phyloP scores from a whole-genome alignment of 768 basidiomycete genomes.

The Xanthoconium purpureum region DNA sequence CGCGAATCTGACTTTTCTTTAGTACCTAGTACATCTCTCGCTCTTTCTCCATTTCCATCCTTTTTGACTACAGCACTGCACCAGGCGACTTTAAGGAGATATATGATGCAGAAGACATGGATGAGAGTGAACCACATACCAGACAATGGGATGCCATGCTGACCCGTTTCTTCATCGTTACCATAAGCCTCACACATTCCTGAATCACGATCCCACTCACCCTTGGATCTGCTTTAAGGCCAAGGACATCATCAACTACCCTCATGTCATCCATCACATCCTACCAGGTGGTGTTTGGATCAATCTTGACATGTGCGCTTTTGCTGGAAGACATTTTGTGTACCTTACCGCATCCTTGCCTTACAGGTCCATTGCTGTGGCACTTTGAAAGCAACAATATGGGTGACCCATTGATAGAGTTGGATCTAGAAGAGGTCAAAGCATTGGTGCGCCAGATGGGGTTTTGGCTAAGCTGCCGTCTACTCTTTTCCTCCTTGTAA shows the following conservation, averaged over 20 bases:
- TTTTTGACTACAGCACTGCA: neutral
- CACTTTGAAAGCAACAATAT: constrained; percentile 90
- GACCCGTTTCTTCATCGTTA: constrained; percentile 98
- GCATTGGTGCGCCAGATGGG: constrained; percentile 68
- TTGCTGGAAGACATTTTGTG: too few species aligned
- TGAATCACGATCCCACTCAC: neutral
- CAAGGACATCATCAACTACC: constrained; percentile 87
- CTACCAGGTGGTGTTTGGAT: constrained; percentile 91
- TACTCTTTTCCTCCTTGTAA: neutral
- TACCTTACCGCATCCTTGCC: neutral
- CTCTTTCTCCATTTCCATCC: neutral
- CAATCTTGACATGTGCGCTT: constrained; percentile 50
- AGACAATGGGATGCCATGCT: constrained; percentile 86
- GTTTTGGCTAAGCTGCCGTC: constrained; percentile 73
- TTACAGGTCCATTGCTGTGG: constrained; percentile 84
- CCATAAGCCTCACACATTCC: constrained; percentile 40
- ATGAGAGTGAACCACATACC: constrained; percentile 60
- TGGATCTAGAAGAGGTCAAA: constrained; percentile 89
- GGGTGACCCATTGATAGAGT: constrained; percentile 80
- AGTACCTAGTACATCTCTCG: constrained; percentile 63
- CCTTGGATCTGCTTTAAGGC: constrained; percentile 53
- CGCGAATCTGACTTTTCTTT: constrained; percentile 69
- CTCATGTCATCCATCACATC: constrained; percentile 78
- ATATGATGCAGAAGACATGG: constrained; percentile 57
- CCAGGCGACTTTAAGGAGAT: constrained; percentile 63